These are phyloP conservation scores for Conoideocrella luteorostrata DNA, from an alignment of 2,329 filamentous ascomycete species.

Conservation along the genomic window DNA sequence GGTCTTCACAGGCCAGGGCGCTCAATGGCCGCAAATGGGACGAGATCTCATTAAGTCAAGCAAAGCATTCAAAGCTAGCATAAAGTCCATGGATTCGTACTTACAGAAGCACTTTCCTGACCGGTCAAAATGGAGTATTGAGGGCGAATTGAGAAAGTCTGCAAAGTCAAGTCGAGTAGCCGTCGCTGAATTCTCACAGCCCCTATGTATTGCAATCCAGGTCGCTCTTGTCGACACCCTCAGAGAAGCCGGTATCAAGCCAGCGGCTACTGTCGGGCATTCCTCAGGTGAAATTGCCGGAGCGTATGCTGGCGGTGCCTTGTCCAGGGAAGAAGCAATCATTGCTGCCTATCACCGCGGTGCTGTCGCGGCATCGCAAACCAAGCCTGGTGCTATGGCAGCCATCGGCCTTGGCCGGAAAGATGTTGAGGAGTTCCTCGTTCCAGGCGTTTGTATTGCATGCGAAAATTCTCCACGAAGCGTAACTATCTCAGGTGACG, in stretches of 20 bases:
- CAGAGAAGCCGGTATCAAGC: constrained; percentile 20
- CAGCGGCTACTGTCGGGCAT: constrained; percentile 29
- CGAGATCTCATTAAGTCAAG: too few species aligned
- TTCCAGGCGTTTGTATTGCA: constrained; percentile 15
- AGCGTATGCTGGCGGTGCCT: constrained; percentile 27
- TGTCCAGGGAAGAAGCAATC: constrained; percentile 24
- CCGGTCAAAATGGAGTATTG: too few species aligned
- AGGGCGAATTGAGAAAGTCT: constrained; percentile 16
- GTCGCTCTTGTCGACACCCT: constrained; percentile 36
- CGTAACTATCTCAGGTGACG: constrained; percentile 22
- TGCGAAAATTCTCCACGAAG: constrained; percentile 24
- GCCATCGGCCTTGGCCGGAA: constrained; percentile 26
- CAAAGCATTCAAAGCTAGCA: constrained; percentile 16
- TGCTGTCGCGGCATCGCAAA: constrained; percentile 4
- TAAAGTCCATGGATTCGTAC: constrained; percentile 10
- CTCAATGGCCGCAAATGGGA: constrained; percentile 38
- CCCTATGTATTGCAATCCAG: constrained; percentile 48
- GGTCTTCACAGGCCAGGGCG: constrained; percentile 36
- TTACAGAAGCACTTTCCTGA: too few species aligned
- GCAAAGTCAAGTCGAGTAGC: constrained; percentile 19
- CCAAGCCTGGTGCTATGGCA: constrained; percentile 24
- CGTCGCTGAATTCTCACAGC: constrained; percentile 39
- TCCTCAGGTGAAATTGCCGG: constrained; percentile 35
- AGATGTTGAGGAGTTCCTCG: constrained; percentile 19
- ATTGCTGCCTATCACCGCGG: constrained; percentile 30